A percentile compares a stretch with the other conserved stretches of the same genome.
Evolutionary conservation across 2,329 filamentous ascomycete genomes (phyloP).

Genomic region (Trichoderma simmonsii): DNA sequence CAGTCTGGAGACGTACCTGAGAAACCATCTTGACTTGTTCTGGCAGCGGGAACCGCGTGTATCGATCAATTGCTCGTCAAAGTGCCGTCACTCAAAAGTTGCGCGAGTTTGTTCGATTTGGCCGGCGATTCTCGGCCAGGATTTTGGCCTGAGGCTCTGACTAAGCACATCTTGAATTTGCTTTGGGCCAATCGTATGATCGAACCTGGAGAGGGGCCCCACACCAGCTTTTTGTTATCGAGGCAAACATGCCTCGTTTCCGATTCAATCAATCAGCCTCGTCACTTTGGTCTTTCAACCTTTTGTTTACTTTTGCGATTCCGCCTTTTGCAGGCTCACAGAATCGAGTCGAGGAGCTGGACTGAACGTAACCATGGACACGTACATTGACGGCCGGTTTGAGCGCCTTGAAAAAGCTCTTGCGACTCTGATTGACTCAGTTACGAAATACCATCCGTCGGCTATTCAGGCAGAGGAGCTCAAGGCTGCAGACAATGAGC

Average conservation of each 20-base stretch:
- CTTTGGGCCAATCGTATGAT: slow-evolving; percentile 10
- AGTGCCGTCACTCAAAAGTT: slow-evolving; percentile 29
- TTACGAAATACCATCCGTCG: slow-evolving; percentile 78
- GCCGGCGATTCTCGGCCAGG: slow-evolving; percentile 34
- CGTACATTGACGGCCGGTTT: slow-evolving; percentile 59
- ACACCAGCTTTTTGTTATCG: slow-evolving; percentile 20
- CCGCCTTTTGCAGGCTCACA: background rate
- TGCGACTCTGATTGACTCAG: slow-evolving; percentile 69
- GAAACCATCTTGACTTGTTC: slow-evolving; percentile 39
- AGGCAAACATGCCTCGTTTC: background rate
- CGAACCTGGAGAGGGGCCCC: slow-evolving; percentile 4
- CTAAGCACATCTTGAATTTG: slow-evolving; percentile 4
- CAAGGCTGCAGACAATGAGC: slow-evolving; percentile 64
- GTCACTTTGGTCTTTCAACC: slow-evolving; percentile 1
- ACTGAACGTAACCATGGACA: slow-evolving; percentile 51
- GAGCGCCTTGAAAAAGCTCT: slow-evolving; percentile 66
- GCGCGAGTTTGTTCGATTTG: slow-evolving; percentile 36
- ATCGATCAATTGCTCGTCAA: slow-evolving; percentile 38
- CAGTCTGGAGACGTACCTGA: slow-evolving; percentile 32
- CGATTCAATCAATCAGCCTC: slow-evolving; percentile 12
- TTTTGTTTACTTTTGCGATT: background rate
- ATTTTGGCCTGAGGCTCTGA: slow-evolving; percentile 32
- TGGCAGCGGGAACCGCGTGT: slow-evolving; percentile 30
- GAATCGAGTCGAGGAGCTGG: background rate
- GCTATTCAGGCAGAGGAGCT: slow-evolving; percentile 65